phyloP scores from a whole-genome alignment of 495 filamentous ascomycete genomes.

The Umbilicaria muhlenbergii region DNA sequence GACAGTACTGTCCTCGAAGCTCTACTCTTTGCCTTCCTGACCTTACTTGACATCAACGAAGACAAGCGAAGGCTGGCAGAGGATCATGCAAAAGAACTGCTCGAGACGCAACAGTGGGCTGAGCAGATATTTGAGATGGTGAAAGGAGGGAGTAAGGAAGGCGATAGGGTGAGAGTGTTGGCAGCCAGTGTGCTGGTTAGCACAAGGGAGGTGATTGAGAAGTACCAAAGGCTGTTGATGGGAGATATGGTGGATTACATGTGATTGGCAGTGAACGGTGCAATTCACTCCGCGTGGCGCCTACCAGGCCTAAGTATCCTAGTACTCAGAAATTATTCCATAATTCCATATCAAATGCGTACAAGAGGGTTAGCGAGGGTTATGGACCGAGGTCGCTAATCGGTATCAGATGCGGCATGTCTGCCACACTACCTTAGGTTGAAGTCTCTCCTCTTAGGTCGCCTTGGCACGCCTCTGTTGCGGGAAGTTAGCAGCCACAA shows the following conservation, averaged over 20 bases:
- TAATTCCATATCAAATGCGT: too few relatives aligned
- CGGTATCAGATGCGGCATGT: too few relatives aligned
- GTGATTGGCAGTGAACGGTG: neutral
- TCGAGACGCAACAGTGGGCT: constrained; percentile 55
- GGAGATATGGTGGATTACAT: constrained; percentile 11
- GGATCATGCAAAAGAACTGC: constrained; percentile 34
- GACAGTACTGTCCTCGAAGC: constrained; percentile 54
- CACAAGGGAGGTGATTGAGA: constrained; percentile 63
- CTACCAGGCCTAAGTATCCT: too few relatives aligned
- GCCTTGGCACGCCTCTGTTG: too few relatives aligned
- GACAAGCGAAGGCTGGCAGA: constrained; percentile 38
- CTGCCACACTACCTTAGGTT: too few relatives aligned
- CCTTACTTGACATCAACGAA: constrained; percentile 68
- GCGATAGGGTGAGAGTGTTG: constrained; percentile 46
- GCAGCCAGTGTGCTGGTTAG: constrained; percentile 74
- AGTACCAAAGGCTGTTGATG: constrained; percentile 46
- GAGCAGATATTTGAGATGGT: constrained; percentile 48
- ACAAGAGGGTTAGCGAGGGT: too few relatives aligned
- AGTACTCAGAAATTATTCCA: too few relatives aligned
- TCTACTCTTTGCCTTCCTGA: constrained; percentile 62
- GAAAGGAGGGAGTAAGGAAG: constrained; percentile 38
- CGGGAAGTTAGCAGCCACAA: too few relatives aligned
- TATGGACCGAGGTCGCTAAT: too few relatives aligned
- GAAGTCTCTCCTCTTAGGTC: too few relatives aligned
- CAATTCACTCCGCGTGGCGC: too few relatives aligned